Evolutionary conservation across 2,329 filamentous ascomycete species (phyloP).

Genomic region (Neonectria coccinea): DNA sequence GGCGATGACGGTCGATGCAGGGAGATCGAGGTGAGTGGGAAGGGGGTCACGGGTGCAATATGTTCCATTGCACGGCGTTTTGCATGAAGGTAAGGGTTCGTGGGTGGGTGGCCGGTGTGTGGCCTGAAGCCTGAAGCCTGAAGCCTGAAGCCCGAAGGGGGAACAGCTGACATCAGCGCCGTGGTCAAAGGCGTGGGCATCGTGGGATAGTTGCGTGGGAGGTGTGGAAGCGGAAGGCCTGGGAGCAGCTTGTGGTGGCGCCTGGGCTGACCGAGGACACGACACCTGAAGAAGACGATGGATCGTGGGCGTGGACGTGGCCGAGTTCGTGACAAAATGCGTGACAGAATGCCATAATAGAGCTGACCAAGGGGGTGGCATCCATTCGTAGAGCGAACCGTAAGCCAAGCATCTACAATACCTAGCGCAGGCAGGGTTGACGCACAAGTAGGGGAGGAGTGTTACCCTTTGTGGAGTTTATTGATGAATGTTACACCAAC

Average conservation of each 20-base stretch:
- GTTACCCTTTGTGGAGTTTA: constrained; percentile 10
- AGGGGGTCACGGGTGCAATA: constrained; percentile 29
- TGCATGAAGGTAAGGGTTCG: constrained; percentile 16
- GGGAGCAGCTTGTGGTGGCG: constrained; percentile 16
- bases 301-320: neutral
- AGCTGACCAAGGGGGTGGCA: neutral
- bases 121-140: constrained; percentile 11
- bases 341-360: neutral
- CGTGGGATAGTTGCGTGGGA: constrained; percentile 2
- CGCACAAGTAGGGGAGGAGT: constrained; percentile 15
- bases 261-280: constrained; percentile 20
- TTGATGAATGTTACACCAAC: constrained; percentile 11
- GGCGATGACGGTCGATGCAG: constrained; percentile 27
- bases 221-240: constrained; percentile 12
- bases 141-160: constrained; percentile 3
- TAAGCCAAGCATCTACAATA: constrained; percentile 10
- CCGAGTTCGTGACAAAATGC: neutral
- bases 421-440: neutral
- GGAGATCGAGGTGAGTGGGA: constrained; percentile 32
- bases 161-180: constrained; percentile 29
- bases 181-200: constrained; percentile 13
- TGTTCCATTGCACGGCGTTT: constrained; percentile 17
- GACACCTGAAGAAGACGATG: constrained; percentile 2
- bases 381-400: neutral
- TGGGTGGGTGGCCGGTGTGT: constrained; percentile 4